Evolutionary conservation across 768 basidiomycete genomes (phyloP).

Genomic region (Serendipita vermifera): DNA sequence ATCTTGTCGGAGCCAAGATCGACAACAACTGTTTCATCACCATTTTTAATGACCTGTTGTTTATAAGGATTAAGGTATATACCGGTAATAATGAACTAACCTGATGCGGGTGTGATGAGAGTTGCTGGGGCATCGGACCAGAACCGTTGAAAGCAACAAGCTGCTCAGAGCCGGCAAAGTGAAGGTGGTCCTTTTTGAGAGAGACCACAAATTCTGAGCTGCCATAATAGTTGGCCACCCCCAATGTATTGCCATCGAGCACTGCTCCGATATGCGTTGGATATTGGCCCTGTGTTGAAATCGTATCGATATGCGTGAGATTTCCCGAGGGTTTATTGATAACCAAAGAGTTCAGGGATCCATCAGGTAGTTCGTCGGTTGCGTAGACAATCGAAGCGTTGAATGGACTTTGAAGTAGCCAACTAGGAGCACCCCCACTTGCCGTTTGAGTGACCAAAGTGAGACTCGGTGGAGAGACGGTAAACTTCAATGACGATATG

Average conservation of each 20-base stretch:
- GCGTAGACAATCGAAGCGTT: background rate
- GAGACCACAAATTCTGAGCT: background rate
- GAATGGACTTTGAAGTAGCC: background rate
- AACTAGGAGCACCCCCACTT: background rate
- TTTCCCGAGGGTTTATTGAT: background rate
- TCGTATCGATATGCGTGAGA: background rate
- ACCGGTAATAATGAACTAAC: background rate
- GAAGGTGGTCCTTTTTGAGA: background rate
- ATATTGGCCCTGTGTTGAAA: background rate
- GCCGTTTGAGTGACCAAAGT: background rate
- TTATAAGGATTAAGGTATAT: background rate
- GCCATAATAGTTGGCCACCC: background rate
- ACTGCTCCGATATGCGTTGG: background rate
- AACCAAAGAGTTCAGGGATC: background rate
- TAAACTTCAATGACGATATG: background rate
- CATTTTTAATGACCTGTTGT: background rate
- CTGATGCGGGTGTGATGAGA: background rate
- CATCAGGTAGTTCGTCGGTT: background rate
- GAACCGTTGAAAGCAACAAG: background rate
- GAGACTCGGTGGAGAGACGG: background rate
- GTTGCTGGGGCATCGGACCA: background rate
- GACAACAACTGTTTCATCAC: constrained; percentile 49
- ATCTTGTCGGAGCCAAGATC: constrained; percentile 67
- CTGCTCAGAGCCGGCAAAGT: background rate
- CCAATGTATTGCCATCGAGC: background rate